phyloP scores from a whole-genome alignment of 441 rosid species.

The Capsella rubella region DNA sequence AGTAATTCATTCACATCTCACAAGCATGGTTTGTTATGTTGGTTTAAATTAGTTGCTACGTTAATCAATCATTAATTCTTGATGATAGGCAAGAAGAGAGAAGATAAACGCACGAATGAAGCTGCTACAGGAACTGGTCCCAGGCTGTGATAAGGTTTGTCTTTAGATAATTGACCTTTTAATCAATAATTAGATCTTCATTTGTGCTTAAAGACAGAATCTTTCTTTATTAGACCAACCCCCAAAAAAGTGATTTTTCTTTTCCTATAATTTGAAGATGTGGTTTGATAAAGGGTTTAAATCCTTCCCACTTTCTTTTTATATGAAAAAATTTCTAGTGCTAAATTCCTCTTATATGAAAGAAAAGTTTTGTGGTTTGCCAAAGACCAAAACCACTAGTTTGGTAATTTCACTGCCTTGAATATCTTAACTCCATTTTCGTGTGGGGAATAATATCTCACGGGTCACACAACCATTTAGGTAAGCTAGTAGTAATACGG shows the following conservation, averaged over 20 bases:
- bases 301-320: slow-evolving; percentile 28
- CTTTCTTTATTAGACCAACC: slow-evolving; percentile 39
- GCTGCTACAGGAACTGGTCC: slow-evolving; percentile 71
- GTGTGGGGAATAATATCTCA: slow-evolving; percentile 28
- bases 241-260: slow-evolving; percentile 3
- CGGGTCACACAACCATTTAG: slow-evolving; percentile 19
- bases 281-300: slow-evolving; percentile 29
- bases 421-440: slow-evolving; percentile 14
- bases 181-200: slow-evolving; percentile 49
- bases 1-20: slow-evolving; percentile 63
- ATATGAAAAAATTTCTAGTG: not conserved
- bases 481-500: slow-evolving; percentile 25
- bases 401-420: slow-evolving; percentile 23
- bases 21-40: not conserved
- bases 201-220: slow-evolving; percentile 36
- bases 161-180: slow-evolving; percentile 26
- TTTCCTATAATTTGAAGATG: slow-evolving; percentile 3
- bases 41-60: slow-evolving; percentile 5
- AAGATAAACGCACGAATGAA: slow-evolving; percentile 75
- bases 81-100: slow-evolving; percentile 63
- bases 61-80: slow-evolving; percentile 11
- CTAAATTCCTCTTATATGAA: slow-evolving; percentile 22
- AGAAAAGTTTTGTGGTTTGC: not conserved
- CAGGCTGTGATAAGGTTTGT: slow-evolving; percentile 64
- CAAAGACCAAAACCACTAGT: slow-evolving; percentile 24